Conservation (phyloP, 352 stramenopile species). For the Pythium sp. region DNA sequence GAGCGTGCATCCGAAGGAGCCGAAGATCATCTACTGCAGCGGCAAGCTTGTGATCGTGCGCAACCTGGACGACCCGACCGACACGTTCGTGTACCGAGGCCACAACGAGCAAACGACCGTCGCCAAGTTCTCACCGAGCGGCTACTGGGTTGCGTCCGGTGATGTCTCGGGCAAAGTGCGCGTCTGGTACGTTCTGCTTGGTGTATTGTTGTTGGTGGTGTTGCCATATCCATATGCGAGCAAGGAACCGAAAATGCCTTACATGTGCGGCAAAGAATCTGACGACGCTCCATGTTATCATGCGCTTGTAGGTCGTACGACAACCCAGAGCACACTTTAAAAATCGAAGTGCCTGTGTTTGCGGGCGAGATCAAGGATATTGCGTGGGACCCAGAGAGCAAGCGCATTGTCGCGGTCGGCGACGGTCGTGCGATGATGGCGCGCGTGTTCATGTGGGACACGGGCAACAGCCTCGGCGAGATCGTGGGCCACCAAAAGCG, state of each 20-base stretch:
- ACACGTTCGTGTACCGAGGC: constrained; percentile 95
- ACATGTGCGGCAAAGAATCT: background rate
- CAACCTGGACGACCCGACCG: constrained; percentile 77
- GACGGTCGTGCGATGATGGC: constrained; percentile 79
- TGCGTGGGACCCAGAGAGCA: constrained; percentile 94
- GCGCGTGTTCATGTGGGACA: constrained; percentile 96
- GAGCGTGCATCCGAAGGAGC: constrained; percentile 79
- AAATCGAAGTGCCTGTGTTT: constrained; percentile 91
- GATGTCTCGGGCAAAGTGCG: constrained; percentile 91
- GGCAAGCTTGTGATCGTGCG: constrained; percentile 91
- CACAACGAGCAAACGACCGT: constrained; percentile 91
- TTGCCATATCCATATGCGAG: background rate
- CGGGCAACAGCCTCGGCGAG: constrained; percentile 93
- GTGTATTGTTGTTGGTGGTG: background rate
- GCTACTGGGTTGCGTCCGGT: constrained; percentile 93
- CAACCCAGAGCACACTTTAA: constrained; percentile 95
- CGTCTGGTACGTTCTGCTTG: constrained; percentile 76
- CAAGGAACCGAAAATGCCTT: background rate
- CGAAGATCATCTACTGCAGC: constrained; percentile 91
- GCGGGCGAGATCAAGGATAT: constrained; percentile 93
- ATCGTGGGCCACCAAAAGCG: constrained; percentile 94
- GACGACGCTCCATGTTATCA: background rate
- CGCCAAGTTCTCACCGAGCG: constrained; percentile 93
- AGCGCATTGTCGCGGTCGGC: constrained; percentile 90
- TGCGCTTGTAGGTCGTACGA: constrained; percentile 79